A percentile compares a stretch with the other conserved stretches of the same genome.
These are phyloP conservation scores for Saitozyma podzolica DNA, from an alignment of 768 basidiomycete genomes.

Conservation along the genomic window DNA sequence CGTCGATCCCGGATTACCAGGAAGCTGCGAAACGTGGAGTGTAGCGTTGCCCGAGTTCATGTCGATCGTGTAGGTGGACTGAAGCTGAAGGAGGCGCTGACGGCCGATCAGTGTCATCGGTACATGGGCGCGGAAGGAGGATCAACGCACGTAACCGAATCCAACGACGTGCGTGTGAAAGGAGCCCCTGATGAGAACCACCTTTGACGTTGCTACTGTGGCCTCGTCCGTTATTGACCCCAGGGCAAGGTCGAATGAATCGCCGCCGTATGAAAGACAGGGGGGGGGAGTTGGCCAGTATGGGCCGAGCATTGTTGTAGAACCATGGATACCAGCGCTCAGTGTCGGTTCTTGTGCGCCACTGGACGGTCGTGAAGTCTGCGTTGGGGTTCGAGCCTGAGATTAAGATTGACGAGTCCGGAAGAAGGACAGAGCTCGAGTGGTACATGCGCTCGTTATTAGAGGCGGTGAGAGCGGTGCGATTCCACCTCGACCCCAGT, in stretches of 20 bases:
- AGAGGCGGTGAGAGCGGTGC: conserved; percentile 66
- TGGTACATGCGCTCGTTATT: conserved; percentile 70
- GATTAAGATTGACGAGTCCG: conserved; percentile 66
- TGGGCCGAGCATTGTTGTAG: conserved; percentile 63
- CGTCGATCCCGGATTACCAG: conserved; percentile 63
- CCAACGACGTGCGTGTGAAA: too few species aligned
- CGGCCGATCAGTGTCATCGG: too few species aligned
- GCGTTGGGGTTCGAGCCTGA: conserved; percentile 80
- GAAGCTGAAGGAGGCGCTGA: too few species aligned
- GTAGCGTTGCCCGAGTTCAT: conserved; percentile 64
- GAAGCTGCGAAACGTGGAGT: conserved; percentile 71
- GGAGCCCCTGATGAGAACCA: too few species aligned
- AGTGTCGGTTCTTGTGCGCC: conserved; percentile 27
- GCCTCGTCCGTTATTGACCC: too few species aligned
- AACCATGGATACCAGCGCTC: conserved; percentile 75
- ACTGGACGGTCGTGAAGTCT: conserved; percentile 74
- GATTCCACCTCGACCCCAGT: conserved; percentile 62
- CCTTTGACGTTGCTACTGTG: too few species aligned
- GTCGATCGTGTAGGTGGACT: conserved; percentile 71
- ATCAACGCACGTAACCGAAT: too few species aligned
- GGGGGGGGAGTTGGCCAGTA: conserved; percentile 46
- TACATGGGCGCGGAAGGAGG: too few species aligned
- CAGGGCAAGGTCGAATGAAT: conserved; percentile 49
- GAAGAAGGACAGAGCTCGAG: conserved; percentile 66
- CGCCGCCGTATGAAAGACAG: conserved; percentile 48